phyloP scores from a whole-genome alignment of 2,329 filamentous ascomycete species.

The Botryosphaeria dothidea region DNA sequence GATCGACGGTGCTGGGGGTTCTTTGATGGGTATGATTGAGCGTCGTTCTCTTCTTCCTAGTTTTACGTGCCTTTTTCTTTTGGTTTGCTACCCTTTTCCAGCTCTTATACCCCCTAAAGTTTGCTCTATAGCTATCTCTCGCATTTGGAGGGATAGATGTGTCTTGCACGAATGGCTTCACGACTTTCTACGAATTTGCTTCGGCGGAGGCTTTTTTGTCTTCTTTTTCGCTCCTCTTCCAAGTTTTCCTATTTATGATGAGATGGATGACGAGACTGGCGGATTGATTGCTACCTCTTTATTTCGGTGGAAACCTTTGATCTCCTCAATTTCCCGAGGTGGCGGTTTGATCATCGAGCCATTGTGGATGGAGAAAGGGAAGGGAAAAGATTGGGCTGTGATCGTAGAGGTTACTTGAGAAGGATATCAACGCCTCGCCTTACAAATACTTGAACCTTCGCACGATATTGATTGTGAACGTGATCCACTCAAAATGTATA shows the following conservation, averaged over 20 bases:
- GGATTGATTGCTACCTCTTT: background rate
- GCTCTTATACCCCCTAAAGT: slow-evolving; percentile 14
- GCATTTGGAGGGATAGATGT: background rate
- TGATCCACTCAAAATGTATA: too few species aligned
- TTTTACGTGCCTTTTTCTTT: too few species aligned
- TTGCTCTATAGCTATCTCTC: background rate
- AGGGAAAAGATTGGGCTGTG: too few species aligned
- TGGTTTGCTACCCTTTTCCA: background rate
- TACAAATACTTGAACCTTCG: too few species aligned
- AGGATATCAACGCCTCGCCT: too few species aligned
- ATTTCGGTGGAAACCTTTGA: background rate
- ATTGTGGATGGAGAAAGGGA: too few species aligned
- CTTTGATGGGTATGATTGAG: background rate
- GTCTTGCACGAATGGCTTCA: background rate
- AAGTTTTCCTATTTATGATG: background rate
- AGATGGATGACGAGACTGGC: background rate
- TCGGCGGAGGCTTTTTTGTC: background rate
- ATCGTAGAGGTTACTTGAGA: too few species aligned
- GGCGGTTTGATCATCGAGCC: too few species aligned
- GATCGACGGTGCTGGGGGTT: background rate
- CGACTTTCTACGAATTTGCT: background rate
- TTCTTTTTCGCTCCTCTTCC: background rate
- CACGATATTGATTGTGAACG: too few species aligned
- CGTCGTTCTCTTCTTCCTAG: background rate
- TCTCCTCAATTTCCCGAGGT: too few species aligned